A percentile compares a stretch with the other conserved stretches of the same genome.
These are phyloP conservation scores for Trichoderma hamatum DNA, from an alignment of 2,329 filamentous ascomycete genomes.

Conservation along the genomic window DNA sequence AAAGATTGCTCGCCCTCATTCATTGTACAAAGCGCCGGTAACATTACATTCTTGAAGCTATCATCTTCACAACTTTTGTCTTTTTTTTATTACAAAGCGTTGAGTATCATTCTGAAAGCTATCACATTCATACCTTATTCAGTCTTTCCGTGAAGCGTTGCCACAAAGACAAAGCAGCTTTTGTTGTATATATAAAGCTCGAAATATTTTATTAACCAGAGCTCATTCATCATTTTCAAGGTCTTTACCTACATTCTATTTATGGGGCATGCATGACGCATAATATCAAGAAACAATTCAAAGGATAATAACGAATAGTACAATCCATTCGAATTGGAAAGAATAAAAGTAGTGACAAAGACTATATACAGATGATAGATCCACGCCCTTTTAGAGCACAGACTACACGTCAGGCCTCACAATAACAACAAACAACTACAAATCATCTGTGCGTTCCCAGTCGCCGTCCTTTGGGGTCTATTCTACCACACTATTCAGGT, in stretches of 20 bases:
- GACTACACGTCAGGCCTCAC: background rate
- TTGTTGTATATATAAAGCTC: background rate
- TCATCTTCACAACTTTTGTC: too few species aligned
- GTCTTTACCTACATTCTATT: background rate
- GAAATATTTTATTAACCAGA: background rate
- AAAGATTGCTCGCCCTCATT: too few species aligned
- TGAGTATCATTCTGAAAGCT: background rate
- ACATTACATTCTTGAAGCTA: too few species aligned
- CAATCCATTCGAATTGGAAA: background rate
- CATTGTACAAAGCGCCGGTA: too few species aligned
- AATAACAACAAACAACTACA: background rate
- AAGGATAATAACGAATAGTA: background rate
- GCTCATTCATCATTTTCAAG: background rate
- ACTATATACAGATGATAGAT: background rate
- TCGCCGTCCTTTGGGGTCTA: background rate
- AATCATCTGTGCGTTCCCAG: background rate
- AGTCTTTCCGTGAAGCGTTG: background rate
- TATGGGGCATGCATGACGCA: background rate
- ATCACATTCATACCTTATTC: background rate
- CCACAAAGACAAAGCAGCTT: background rate
- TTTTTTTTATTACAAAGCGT: background rate
- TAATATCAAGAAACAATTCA: background rate
- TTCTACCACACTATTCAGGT: background rate
- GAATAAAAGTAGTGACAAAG: background rate
- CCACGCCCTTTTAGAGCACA: conserved; percentile 1